Evolutionary conservation across 148 eudicot genomes (phyloP).

Genomic region (Arctostaphylos glauca): DNA sequence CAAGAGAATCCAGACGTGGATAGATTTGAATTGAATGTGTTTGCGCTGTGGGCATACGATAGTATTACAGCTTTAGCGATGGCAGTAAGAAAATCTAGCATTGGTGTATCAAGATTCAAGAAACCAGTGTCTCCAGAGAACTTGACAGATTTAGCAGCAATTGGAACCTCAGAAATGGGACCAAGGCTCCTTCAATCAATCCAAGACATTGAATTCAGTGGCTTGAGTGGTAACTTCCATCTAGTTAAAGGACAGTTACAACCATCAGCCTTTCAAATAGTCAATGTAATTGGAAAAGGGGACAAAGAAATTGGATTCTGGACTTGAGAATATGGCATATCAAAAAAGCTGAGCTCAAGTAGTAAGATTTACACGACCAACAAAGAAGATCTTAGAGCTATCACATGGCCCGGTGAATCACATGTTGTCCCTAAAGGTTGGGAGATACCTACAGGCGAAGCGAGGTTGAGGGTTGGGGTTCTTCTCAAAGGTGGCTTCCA

Average conservation of each 20-base stretch:
- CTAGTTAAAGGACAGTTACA: conserved; percentile 43
- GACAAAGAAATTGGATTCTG: conserved; percentile 53
- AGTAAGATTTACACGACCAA: conserved; percentile 17
- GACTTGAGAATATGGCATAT: conserved; percentile 43
- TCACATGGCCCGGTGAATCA: conserved; percentile 65
- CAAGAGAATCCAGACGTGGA: conserved; percentile 38
- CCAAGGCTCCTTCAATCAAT: conserved; percentile 34
- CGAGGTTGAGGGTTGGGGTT: conserved; percentile 43
- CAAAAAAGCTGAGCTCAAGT: conserved; percentile 11
- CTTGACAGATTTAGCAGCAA: conserved; percentile 36
- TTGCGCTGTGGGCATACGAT: conserved; percentile 68
- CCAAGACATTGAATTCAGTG: conserved; percentile 33
- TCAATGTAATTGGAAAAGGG: conserved; percentile 41
- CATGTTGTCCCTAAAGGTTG: conserved; percentile 50
- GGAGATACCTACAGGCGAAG: conserved; percentile 40
- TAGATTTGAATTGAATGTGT: conserved; percentile 29
- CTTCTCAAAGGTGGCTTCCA: conserved; percentile 30
- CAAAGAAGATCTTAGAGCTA: conserved; percentile 32
- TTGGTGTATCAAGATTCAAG: conserved; percentile 20
- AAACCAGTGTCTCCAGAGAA: conserved; percentile 6
- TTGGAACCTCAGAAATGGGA: conserved; percentile 50
- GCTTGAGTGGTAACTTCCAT: conserved; percentile 55
- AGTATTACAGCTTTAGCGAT: conserved; percentile 48
- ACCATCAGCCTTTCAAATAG: conserved; percentile 33
- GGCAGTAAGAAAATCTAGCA: conserved; percentile 39